These are phyloP conservation scores for Helotiales sp. DNA, from an alignment of 2,329 filamentous ascomycete species.

Conservation along the genomic window DNA sequence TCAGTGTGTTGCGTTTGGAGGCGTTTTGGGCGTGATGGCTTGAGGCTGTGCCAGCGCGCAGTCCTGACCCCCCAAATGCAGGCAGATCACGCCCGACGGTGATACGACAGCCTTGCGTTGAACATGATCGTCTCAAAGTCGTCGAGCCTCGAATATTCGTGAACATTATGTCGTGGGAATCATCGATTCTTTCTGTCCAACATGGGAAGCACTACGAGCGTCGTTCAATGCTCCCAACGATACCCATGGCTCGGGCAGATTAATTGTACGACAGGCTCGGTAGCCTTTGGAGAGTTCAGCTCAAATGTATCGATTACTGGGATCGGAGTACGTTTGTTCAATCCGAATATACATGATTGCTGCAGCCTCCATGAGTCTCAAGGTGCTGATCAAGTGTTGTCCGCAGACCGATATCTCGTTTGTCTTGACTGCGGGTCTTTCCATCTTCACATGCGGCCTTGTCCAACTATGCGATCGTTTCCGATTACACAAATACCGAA, in stretches of 20 bases:
- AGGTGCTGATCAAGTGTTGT: not conserved
- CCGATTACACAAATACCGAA: constrained; percentile 2
- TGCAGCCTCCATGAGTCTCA: not conserved
- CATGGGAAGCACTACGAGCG: constrained; percentile 7
- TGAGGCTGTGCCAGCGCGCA: not conserved
- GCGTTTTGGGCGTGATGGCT: not conserved
- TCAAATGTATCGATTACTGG: constrained; percentile 9
- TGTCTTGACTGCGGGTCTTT: constrained; percentile 11
- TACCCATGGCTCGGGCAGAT: constrained; percentile 2
- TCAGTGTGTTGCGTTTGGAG: not conserved
- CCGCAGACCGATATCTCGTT: constrained; percentile 12
- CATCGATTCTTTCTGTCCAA: not conserved
- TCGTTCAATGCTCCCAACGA: constrained; percentile 1
- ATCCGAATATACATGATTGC: not conserved
- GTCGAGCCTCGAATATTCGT: not conserved
- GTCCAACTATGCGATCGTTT: constrained; percentile 10
- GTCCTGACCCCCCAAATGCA: not conserved
- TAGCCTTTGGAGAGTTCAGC: constrained; percentile 1
- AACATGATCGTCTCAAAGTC: not conserved
- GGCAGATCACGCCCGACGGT: not conserved
- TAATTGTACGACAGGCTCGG: constrained; percentile 5
- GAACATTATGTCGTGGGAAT: not conserved
- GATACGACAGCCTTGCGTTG: not conserved
- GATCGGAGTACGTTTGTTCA: constrained; percentile 4
- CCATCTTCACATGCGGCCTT: constrained; percentile 4